Conservation (phyloP, 208 protist species). For the Wallacemonas sp. region DNA sequence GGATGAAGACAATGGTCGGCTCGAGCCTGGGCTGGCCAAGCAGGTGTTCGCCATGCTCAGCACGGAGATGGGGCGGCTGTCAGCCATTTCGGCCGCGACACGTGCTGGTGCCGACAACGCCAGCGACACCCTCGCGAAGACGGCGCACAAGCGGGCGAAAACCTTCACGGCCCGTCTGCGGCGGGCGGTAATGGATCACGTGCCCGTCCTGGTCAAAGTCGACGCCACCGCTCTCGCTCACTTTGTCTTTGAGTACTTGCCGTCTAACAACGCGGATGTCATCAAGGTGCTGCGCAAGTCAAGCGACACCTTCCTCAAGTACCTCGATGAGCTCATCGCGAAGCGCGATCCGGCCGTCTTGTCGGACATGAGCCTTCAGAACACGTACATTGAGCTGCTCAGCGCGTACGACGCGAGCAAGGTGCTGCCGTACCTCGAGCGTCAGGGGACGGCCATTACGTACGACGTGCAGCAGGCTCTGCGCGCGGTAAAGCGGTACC, state of each 20-base stretch:
- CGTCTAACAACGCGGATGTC: constrained; percentile 65
- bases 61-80: constrained; percentile 43
- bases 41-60: constrained; percentile 62
- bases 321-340: constrained; percentile 70
- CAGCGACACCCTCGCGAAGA: not conserved
- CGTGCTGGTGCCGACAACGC: not conserved
- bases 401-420: constrained; percentile 52
- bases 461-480: constrained; percentile 73
- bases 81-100: not conserved
- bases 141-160: not conserved
- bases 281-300: constrained; percentile 61
- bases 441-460: constrained; percentile 38
- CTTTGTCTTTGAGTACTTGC: constrained; percentile 74
- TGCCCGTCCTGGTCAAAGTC: constrained; percentile 50
- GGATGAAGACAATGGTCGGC: constrained; percentile 36
- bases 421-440: constrained; percentile 62
- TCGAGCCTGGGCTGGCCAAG: constrained; percentile 43
- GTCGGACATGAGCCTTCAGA: constrained; percentile 68
- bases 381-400: constrained; percentile 84
- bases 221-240: constrained; percentile 64
- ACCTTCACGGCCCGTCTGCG: constrained; percentile 22
- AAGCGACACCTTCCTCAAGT: constrained; percentile 62
- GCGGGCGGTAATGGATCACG: constrained; percentile 54
- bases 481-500: constrained; percentile 42
- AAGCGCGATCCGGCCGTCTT: constrained; percentile 42